phyloP scores from a whole-genome alignment of 352 stramenopile genomes.

The Blastocystis sp. region DNA sequence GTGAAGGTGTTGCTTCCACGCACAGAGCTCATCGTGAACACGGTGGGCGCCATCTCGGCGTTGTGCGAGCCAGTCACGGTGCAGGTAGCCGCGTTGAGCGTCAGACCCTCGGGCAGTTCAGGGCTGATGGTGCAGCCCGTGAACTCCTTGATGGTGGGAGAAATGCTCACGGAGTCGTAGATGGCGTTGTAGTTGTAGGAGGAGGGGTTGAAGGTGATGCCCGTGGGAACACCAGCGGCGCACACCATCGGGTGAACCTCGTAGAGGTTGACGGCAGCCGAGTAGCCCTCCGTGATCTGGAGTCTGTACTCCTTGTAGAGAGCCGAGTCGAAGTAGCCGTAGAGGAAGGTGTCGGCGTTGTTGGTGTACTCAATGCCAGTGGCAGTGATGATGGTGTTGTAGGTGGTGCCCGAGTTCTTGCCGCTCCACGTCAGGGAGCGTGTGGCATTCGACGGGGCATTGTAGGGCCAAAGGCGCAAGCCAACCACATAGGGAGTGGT shows the following conservation, averaged over 20 bases:
- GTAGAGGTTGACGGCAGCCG: not conserved
- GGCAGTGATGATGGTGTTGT: slow-evolving; percentile 1
- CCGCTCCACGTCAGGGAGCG: not conserved
- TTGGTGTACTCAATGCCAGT: not conserved
- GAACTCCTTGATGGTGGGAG: slow-evolving; percentile 2
- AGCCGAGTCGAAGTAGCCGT: slow-evolving; percentile 16
- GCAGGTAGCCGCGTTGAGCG: not conserved
- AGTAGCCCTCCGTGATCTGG: not conserved
- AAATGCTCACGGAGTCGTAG: slow-evolving; percentile 17
- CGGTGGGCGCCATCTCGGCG: too few relatives aligned
- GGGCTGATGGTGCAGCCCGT: not conserved
- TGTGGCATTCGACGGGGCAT: too few relatives aligned
- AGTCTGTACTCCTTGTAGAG: slow-evolving; percentile 15
- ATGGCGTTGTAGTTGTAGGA: slow-evolving; percentile 24
- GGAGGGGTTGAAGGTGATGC: not conserved
- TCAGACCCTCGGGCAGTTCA: not conserved
- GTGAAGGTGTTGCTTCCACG: not conserved
- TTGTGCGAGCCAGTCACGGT: not conserved
- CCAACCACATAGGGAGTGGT: slow-evolving; percentile 18
- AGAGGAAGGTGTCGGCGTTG: not conserved
- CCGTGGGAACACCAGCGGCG: not conserved
- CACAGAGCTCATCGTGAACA: not conserved
- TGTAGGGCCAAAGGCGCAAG: not conserved
- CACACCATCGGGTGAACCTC: slow-evolving; percentile 51
- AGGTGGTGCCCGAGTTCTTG: not conserved